Percentiles rank a stretch among this genome's conserved stretches.
Evolutionary conservation across 306 rosid species (phyloP).

Genomic region (Vigna angularis): DNA sequence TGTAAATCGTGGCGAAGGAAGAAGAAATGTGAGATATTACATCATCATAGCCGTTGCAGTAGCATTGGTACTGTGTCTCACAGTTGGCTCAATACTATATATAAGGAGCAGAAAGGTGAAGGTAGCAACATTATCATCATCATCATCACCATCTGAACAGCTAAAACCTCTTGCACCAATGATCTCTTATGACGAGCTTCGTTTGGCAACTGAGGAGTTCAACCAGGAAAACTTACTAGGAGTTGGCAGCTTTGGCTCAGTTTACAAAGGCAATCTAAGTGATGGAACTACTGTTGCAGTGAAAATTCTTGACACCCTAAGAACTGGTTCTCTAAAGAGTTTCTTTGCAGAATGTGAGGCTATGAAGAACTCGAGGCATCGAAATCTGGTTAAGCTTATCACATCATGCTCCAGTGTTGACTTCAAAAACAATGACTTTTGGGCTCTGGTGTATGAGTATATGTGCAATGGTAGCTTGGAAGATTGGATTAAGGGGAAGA

Average conservation of each 20-base stretch:
- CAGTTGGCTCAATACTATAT: constrained; percentile 47
- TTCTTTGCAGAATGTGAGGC: constrained; percentile 81
- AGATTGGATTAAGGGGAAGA: constrained; percentile 71
- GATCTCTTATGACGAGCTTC: constrained; percentile 68
- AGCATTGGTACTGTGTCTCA: constrained; percentile 46
- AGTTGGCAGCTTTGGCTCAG: constrained; percentile 71
- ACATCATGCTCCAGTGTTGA: constrained; percentile 82
- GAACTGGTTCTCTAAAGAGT: constrained; percentile 63
- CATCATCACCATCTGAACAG: constrained; percentile 6
- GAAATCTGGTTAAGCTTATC: constrained; percentile 73
- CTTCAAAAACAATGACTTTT: constrained; percentile 64
- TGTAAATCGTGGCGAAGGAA: constrained; percentile 26
- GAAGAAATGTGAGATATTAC: constrained; percentile 36
- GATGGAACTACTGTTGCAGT: constrained; percentile 63
- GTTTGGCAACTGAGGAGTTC: constrained; percentile 66
- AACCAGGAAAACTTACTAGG: constrained; percentile 58
- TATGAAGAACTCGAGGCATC: constrained; percentile 65
- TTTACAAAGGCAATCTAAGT: constrained; percentile 62
- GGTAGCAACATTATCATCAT: neutral
- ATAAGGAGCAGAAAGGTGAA: constrained; percentile 45
- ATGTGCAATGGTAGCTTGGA: constrained; percentile 77
- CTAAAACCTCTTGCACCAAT: constrained; percentile 49
- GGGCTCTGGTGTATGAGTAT: constrained; percentile 74
- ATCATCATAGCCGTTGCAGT: constrained; percentile 37
- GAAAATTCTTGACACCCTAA: constrained; percentile 65